These are phyloP conservation scores for Lactarius quietus DNA, from an alignment of 768 basidiomycete genomes.

Conservation along the genomic window DNA sequence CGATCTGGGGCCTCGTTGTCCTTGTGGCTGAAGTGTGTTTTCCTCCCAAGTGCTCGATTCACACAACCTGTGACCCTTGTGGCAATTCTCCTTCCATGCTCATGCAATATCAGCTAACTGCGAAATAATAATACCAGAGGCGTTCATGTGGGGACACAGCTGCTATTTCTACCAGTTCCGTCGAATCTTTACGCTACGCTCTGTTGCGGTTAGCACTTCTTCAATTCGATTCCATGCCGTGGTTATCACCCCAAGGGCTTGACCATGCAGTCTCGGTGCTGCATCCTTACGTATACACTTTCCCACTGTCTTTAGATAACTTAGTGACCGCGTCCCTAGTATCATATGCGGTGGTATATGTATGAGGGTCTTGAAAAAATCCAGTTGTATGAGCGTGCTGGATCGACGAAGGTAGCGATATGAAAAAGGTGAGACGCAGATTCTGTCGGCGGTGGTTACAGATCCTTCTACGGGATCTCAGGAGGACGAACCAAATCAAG, in stretches of 20 bases:
- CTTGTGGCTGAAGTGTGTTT: conserved; percentile 81
- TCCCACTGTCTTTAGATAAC: neutral
- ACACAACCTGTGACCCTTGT: neutral
- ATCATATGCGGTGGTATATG: neutral
- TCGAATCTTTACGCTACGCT: conserved; percentile 60
- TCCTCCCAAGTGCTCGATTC: conserved; percentile 38
- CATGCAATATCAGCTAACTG: conserved; percentile 4
- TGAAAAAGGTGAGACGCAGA: conserved; percentile 61
- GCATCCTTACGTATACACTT: neutral
- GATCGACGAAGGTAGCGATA: conserved; percentile 47
- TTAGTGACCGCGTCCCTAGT: neutral
- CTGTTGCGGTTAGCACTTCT: conserved; percentile 79
- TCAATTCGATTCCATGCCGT: conserved; percentile 46
- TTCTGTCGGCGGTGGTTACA: conserved; percentile 49
- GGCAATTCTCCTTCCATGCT: conserved; percentile 28
- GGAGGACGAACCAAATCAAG: conserved; percentile 68
- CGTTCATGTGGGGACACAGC: conserved; percentile 66
- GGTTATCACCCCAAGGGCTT: neutral
- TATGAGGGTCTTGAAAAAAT: neutral
- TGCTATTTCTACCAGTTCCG: conserved; percentile 61
- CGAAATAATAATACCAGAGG: conserved; percentile 72
- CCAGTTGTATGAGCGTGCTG: conserved; percentile 54
- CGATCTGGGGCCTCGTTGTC: conserved; percentile 90
- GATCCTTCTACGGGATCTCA: conserved; percentile 39
- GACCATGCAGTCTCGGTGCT: neutral